Base-by-base conservation (phyloP, 352 stramenopile species). In the Phytophthora agathidicida region DNA sequence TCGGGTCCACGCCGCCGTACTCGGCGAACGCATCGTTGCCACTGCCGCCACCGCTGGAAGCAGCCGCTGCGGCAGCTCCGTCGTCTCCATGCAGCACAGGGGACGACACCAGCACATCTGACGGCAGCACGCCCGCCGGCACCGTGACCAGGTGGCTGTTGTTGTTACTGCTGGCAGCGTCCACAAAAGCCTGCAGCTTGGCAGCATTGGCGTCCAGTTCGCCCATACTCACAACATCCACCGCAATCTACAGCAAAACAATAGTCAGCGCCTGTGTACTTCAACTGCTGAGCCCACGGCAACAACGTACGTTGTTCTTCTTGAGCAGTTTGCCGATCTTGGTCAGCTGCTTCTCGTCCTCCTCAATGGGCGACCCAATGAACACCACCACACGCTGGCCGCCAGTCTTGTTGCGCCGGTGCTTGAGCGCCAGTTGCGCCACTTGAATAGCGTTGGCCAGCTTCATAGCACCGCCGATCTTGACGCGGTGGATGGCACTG, bases 281-380 rank as follows among this genome's bases (percentile, higher is more conserved):
- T 22, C 32, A 37, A 17, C n/a, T 1, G 14, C 13, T 31, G 14
- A 42, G 17, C 16, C 6, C 16, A 4, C 7, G 14, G 14, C 17
- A 38, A 20, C 9, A 13, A 24, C 75, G 44, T 38, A 94, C 93
- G 73, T 99, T 99, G 80, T 99, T 99, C 83, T 99, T 99, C 81
- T 99, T 99, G 36, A 99, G 83, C 38, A 98, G 80, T 59, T 99
- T 98, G 66, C 94, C 97, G 45, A 98, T 97, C 77, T 98, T 99
- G n/a, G 83, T 86, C 41, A 97, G 71, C 46, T 77, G 73, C 60
- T 96, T 94, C 51, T 96, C 88, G 61, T 98, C 91, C 42, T 97
- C 92, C 10, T 81, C 79, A 47, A 98, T 91, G 20, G 94, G 94
- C 14, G 89, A 97, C 32, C 96, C 97, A 23, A 99, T 94, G 68